A percentile compares a stretch with the other conserved stretches of the same genome.
These are phyloP conservation scores for Suillus decipiens DNA, from an alignment of 768 basidiomycete genomes.

Conservation along the genomic window DNA sequence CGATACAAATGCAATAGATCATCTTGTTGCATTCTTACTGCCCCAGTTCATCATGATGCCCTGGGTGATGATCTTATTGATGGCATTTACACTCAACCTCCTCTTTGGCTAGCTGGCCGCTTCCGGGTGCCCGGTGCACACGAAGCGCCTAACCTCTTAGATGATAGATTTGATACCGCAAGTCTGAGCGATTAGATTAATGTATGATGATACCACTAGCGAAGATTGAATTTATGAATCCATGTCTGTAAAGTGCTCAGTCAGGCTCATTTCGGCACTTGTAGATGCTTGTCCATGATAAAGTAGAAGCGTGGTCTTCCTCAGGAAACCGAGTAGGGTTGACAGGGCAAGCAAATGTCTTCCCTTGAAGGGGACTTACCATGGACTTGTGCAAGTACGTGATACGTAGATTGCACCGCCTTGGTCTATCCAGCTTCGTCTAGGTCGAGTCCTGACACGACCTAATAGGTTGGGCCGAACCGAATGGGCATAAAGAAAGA, in stretches of 20 bases:
- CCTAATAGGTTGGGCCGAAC: no score
- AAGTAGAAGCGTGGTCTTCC: background rate
- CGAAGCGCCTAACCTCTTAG: background rate
- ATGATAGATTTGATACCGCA: background rate
- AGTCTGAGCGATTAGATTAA: background rate
- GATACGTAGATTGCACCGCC: background rate
- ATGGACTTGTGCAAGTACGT: background rate
- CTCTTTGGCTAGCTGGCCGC: background rate
- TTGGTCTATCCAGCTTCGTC: background rate
- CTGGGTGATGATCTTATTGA: slow-evolving; percentile 1
- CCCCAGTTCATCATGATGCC: slow-evolving; percentile 3
- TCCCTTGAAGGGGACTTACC: background rate
- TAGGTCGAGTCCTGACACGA: no score
- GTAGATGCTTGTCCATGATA: background rate
- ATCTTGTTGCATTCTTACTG: slow-evolving; percentile 6
- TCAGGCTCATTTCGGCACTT: background rate
- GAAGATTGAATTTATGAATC: background rate
- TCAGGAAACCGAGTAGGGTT: no score
- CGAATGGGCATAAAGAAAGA: no score
- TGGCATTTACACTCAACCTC: background rate
- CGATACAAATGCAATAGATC: slow-evolving; percentile 59
- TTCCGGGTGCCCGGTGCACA: background rate
- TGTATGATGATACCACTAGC: background rate
- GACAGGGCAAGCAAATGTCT: background rate
- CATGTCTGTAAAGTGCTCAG: background rate